Evolutionary conservation across 2,329 filamentous ascomycete genomes (phyloP).

Genomic region (Albifimbria verrucaria): DNA sequence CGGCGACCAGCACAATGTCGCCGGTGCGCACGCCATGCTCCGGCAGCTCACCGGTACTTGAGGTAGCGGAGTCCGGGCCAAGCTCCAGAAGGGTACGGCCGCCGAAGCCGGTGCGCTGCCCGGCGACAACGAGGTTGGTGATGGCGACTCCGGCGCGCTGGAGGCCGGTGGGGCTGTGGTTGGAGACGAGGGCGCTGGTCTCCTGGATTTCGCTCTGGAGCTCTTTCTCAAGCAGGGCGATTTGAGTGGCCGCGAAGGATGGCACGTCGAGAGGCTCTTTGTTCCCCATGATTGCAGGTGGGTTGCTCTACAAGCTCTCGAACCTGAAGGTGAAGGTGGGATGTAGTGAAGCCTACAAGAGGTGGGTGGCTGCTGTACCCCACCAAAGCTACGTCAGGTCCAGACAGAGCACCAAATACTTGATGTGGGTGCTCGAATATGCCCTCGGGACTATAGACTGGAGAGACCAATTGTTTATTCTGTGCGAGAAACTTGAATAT

Average conservation of each 20-base stretch:
- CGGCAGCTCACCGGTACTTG: conserved; percentile 52
- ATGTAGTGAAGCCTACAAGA: conserved; percentile 7
- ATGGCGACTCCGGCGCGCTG: conserved; percentile 77
- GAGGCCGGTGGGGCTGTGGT: conserved; percentile 65
- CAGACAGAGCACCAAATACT: background rate
- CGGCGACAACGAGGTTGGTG: conserved; percentile 68
- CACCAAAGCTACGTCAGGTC: conserved; percentile 10
- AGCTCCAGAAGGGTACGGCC: conserved; percentile 90
- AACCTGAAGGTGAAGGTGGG: conserved; percentile 8
- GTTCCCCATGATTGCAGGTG: conserved; percentile 27
- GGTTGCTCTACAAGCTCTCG: background rate
- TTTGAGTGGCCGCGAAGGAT: conserved; percentile 67
- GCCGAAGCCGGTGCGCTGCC: conserved; percentile 83
- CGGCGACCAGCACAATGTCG: conserved; percentile 73
- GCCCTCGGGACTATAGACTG: no score
- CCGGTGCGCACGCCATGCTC: conserved; percentile 74
- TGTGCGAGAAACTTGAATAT: no score
- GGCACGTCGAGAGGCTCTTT: conserved; percentile 55
- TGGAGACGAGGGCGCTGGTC: conserved; percentile 63
- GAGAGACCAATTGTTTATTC: background rate
- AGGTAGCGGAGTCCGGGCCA: conserved; percentile 65
- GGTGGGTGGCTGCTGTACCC: conserved; percentile 10
- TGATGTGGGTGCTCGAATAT: background rate
- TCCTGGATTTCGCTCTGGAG: conserved; percentile 70
- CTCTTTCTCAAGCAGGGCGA: conserved; percentile 67